Percentiles rank a stretch among this genome's conserved stretches.
These are phyloP conservation scores for Rhizopogon rudus DNA, from an alignment of 768 basidiomycete species.

Conservation along the genomic window DNA sequence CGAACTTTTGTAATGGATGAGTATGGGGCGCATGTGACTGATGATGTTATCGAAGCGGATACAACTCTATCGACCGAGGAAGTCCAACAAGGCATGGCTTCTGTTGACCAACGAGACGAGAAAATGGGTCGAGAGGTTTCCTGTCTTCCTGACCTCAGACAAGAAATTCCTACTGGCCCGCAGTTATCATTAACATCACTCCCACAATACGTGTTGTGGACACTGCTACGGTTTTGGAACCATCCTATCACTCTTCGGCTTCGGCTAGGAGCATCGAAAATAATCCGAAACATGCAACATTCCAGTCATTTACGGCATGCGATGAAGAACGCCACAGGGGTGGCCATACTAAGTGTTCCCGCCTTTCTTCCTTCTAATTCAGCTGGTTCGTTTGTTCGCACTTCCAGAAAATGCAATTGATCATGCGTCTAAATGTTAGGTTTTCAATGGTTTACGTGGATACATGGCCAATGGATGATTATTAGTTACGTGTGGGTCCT, in stretches of 20 bases:
- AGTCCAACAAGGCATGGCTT: conserved; percentile 27
- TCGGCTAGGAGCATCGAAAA: conserved; percentile 29
- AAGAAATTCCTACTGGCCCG: not conserved
- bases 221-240: conserved; percentile 19
- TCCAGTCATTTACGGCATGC: conserved; percentile 43
- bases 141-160: not conserved
- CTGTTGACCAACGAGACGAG: not conserved
- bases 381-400: conserved; percentile 22
- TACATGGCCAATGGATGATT: conserved; percentile 46
- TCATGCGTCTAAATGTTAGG: conserved; percentile 19
- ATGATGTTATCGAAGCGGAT: conserved; percentile 10
- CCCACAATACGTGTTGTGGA: conserved; percentile 1
- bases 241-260: conserved; percentile 19
- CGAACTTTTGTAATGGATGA: conserved; percentile 26
- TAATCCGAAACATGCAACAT: conserved; percentile 26
- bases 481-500: conserved; percentile 48
- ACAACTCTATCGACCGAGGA: conserved; percentile 26
- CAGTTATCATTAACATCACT: not conserved
- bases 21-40: conserved; percentile 2
- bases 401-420: not conserved
- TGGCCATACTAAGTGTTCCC: conserved; percentile 36
- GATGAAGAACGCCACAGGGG: conserved; percentile 40
- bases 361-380: conserved; percentile 36
- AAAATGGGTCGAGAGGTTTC: not conserved
- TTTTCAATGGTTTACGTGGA: conserved; percentile 31